These are phyloP conservation scores for Berkeleyomyces basicola DNA, from an alignment of 2,329 filamentous ascomycete genomes.

Conservation along the genomic window DNA sequence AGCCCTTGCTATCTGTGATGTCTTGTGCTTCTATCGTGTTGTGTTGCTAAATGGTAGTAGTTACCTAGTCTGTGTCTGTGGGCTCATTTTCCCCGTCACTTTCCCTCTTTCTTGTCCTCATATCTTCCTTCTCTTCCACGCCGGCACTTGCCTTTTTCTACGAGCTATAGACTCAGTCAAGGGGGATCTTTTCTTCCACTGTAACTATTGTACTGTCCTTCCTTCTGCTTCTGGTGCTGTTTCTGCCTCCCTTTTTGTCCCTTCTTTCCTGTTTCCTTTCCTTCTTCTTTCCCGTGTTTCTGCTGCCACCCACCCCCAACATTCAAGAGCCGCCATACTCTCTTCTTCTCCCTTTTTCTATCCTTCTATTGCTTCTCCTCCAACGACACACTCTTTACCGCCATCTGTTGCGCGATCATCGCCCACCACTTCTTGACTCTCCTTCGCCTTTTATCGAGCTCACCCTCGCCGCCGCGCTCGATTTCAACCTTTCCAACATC, in stretches of 20 bases:
- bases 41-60: background rate
- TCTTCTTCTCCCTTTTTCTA: background rate
- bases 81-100: background rate
- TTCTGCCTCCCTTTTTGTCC: background rate
- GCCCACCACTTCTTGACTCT: background rate
- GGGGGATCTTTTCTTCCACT: background rate
- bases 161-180: background rate
- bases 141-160: background rate
- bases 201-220: background rate
- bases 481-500: background rate
- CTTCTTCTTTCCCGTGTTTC: background rate
- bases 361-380: background rate
- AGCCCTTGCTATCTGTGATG: background rate
- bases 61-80: background rate
- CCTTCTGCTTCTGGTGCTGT: background rate
- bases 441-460: background rate
- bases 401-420: background rate
- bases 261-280: background rate
- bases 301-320: background rate
- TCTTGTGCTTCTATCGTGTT: background rate
- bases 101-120: background rate
- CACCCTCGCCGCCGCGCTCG: background rate
- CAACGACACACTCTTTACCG: background rate
- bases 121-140: background rate
- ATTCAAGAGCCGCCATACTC: background rate